Conservation (phyloP, 2,329 filamentous ascomycete species). For the Dothideomycetes sp. region DNA sequence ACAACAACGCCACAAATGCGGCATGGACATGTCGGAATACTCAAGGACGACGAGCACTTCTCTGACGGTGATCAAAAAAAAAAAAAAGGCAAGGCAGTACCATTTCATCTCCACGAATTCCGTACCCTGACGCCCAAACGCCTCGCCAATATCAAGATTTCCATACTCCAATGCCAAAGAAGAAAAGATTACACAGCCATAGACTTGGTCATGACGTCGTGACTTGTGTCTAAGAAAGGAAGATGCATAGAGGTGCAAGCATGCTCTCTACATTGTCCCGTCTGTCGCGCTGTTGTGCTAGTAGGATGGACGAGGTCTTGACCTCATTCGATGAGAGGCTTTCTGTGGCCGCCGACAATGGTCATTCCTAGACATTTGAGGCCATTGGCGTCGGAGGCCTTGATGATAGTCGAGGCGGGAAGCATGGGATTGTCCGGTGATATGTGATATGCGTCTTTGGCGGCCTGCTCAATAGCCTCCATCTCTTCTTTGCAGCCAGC, state of each 20-base stretch:
- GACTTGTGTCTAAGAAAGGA: background rate
- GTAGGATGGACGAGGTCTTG: constrained; percentile 11
- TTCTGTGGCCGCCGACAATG: constrained; percentile 53
- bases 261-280: too few species aligned
- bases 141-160: constrained; percentile 9
- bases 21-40: too few species aligned
- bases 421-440: constrained; percentile 87
- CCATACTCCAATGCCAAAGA: background rate
- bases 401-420: constrained; percentile 74
- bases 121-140: constrained; percentile 7
- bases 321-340: constrained; percentile 56
- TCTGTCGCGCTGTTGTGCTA: background rate
- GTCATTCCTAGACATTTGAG: constrained; percentile 52
- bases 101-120: too few species aligned
- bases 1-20: too few species aligned
- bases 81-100: too few species aligned
- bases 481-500: constrained; percentile 96
- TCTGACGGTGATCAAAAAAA: too few species aligned
- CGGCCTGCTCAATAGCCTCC: constrained; percentile 94
- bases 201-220: constrained; percentile 4
- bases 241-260: background rate
- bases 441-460: constrained; percentile 81
- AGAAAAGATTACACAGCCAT: background rate
- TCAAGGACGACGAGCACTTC: too few species aligned
- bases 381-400: constrained; percentile 61